These are phyloP conservation scores for Chloris gayana DNA, from an alignment of 176 grass and related monocot species.

Conservation along the genomic window DNA sequence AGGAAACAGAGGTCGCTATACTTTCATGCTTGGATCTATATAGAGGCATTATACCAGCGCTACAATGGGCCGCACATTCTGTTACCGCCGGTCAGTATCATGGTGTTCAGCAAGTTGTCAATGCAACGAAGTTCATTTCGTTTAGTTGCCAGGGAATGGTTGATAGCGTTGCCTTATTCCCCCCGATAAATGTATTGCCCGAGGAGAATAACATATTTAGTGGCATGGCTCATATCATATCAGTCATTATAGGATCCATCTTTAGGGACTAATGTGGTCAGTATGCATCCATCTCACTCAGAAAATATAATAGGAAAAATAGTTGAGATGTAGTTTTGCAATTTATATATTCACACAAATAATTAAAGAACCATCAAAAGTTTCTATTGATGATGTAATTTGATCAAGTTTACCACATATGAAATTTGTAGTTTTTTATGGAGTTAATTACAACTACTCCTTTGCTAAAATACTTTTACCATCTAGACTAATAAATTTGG, in stretches of 20 bases:
- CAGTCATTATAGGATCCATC: conserved; percentile 1
- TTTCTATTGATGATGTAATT: too few relatives aligned
- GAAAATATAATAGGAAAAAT: too few relatives aligned
- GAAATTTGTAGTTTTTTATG: too few relatives aligned
- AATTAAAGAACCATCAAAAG: too few relatives aligned
- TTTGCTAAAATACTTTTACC: too few relatives aligned
- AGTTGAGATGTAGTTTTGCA: too few relatives aligned
- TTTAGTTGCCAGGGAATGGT: conserved; percentile 26
- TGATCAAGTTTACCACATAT: too few relatives aligned
- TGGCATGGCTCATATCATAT: conserved; percentile 17
- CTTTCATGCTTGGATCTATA: conserved; percentile 46
- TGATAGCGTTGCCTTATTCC: not conserved
- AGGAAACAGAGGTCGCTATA: not conserved
- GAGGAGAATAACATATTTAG: conserved; percentile 9
- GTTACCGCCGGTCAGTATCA: conserved; percentile 24
- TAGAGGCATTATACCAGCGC: conserved; percentile 16
- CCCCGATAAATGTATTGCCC: not conserved
- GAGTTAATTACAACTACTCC: too few relatives aligned
- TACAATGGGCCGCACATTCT: conserved; percentile 13
- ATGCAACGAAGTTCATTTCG: conserved; percentile 13
- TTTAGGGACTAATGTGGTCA: too few relatives aligned
- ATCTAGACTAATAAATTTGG: too few relatives aligned
- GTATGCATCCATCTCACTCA: too few relatives aligned
- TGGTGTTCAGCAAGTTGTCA: conserved; percentile 17
- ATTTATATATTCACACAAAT: too few relatives aligned